These are phyloP conservation scores for Coemansia sp. DNA, from an alignment of 192 early-diverging fungal species.

Conservation along the genomic window DNA sequence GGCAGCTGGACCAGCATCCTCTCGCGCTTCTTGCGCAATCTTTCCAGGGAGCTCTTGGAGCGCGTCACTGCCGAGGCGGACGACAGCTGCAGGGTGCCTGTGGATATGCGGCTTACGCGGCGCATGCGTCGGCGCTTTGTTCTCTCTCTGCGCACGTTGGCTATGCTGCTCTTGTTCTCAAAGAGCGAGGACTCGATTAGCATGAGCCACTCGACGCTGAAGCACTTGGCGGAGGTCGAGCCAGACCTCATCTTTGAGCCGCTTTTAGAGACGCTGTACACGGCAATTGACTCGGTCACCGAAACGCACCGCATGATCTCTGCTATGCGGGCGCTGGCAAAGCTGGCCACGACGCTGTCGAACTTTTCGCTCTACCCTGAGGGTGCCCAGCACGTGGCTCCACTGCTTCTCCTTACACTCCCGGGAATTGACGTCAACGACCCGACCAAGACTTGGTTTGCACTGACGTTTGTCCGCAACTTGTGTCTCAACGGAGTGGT, in stretches of 20 bases:
- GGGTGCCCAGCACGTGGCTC: slow-evolving; percentile 80
- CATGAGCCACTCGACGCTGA: slow-evolving; percentile 53
- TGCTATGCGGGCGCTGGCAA: slow-evolving; percentile 74
- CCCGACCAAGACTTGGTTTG: slow-evolving; percentile 70
- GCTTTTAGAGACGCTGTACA: slow-evolving; percentile 83
- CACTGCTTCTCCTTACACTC: slow-evolving; percentile 76
- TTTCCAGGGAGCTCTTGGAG: slow-evolving; percentile 70
- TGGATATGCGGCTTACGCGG: slow-evolving; percentile 28
- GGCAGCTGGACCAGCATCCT: slow-evolving; percentile 82
- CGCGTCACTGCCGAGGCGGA: slow-evolving; percentile 47
- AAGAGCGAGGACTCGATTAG: slow-evolving; percentile 47
- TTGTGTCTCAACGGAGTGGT: slow-evolving; percentile 52
- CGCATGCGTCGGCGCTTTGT: slow-evolving; percentile 47
- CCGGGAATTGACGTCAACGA: slow-evolving; percentile 97
- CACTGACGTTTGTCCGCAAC: slow-evolving; percentile 48
- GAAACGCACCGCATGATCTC: slow-evolving; percentile 90
- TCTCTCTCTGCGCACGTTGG: slow-evolving; percentile 38
- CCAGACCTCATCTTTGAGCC: slow-evolving; percentile 79
- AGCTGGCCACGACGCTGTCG: slow-evolving; percentile 72
- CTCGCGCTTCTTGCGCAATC: slow-evolving; percentile 67
- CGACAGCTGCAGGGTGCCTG: slow-evolving; percentile 25
- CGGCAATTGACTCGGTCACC: slow-evolving; percentile 73
- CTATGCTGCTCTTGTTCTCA: slow-evolving; percentile 52
- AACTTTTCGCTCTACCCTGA: slow-evolving; percentile 77
- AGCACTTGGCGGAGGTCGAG: slow-evolving; percentile 63